Conservation (phyloP, 345 rosid genomes). For the Odontarrhena argentea region DNA sequence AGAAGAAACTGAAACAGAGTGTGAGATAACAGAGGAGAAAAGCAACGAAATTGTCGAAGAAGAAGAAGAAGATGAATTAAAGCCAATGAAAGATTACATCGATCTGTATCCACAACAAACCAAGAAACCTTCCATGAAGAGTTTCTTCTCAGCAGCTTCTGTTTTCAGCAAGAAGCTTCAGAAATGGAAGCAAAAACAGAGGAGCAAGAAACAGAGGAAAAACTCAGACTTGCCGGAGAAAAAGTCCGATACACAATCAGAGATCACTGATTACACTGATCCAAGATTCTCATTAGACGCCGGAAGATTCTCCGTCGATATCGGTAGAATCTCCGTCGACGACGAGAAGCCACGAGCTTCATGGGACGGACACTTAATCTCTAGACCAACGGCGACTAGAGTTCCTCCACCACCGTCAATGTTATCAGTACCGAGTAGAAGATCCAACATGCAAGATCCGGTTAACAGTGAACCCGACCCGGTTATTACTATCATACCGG, state of each 20-base stretch:
- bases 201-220: slow-evolving; percentile 58
- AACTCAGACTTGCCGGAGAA: slow-evolving; percentile 64
- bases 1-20: slow-evolving; percentile 34
- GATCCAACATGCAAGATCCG: slow-evolving; percentile 57
- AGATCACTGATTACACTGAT: slow-evolving; percentile 87
- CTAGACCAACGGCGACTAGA: slow-evolving; percentile 40
- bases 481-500: slow-evolving; percentile 49
- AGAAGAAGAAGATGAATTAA: slow-evolving; percentile 56
- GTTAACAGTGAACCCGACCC: slow-evolving; percentile 39
- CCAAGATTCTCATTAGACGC: slow-evolving; percentile 69
- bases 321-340: slow-evolving; percentile 45
- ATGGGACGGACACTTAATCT: slow-evolving; percentile 74
- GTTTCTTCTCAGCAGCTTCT: slow-evolving; percentile 94
- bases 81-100: slow-evolving; percentile 90
- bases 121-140: slow-evolving; percentile 45
- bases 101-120: slow-evolving; percentile 80
- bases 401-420: slow-evolving; percentile 82
- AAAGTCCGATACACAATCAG: slow-evolving; percentile 85
- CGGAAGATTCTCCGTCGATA: slow-evolving; percentile 40
- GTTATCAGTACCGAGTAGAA: slow-evolving; percentile 77
- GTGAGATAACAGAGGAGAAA: slow-evolving; percentile 46
- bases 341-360: slow-evolving; percentile 79
- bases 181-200: slow-evolving; percentile 93
- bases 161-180: slow-evolving; percentile 92
- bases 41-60: slow-evolving; percentile 54